phyloP scores from a whole-genome alignment of 192 early-diverging fungal genomes.

The Entomortierella lignicola region DNA sequence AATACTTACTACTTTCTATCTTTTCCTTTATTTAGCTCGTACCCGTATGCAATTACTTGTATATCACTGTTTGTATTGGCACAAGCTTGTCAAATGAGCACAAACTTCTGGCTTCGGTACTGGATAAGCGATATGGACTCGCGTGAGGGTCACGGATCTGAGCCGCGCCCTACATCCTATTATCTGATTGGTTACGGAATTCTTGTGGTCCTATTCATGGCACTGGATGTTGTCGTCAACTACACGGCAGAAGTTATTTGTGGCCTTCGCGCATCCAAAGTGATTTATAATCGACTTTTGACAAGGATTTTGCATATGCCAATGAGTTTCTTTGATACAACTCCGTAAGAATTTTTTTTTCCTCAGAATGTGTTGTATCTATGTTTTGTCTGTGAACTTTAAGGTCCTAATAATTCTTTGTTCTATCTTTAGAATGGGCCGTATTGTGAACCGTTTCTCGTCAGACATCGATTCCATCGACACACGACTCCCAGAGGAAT shows the following conservation, averaged over 20 bases:
- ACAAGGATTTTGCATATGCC: conserved; percentile 58
- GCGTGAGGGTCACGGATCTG: conserved; percentile 11
- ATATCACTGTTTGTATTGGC: conserved; percentile 15
- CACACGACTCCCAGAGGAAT: conserved; percentile 63
- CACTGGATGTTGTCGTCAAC: conserved; percentile 18
- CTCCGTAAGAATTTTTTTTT: conserved; percentile 65
- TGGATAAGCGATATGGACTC: conserved; percentile 25
- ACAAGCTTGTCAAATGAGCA: conserved; percentile 17
- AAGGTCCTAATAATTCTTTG: conserved; percentile 77
- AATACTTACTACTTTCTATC: neutral
- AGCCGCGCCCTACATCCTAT: conserved; percentile 15
- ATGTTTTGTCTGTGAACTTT: too few relatives aligned
- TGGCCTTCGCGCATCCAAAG: conserved; percentile 49
- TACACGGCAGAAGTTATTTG: conserved; percentile 32
- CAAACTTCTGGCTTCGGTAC: conserved; percentile 41
- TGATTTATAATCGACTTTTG: conserved; percentile 47
- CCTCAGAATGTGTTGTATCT: conserved; percentile 41
- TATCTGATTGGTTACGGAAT: conserved; percentile 28
- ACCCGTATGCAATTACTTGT: conserved; percentile 17
- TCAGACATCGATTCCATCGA: conserved; percentile 88
- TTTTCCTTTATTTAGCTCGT: conserved; percentile 13
- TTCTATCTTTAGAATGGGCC: conserved; percentile 72
- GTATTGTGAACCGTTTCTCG: conserved; percentile 90
- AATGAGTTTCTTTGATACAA: conserved; percentile 81
- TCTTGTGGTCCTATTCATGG: conserved; percentile 18